Percentiles rank a stretch among this genome's conserved stretches.
Evolutionary conservation across 1,284 basidiomycete genomes (phyloP).

Genomic region (Irpex sp.): DNA sequence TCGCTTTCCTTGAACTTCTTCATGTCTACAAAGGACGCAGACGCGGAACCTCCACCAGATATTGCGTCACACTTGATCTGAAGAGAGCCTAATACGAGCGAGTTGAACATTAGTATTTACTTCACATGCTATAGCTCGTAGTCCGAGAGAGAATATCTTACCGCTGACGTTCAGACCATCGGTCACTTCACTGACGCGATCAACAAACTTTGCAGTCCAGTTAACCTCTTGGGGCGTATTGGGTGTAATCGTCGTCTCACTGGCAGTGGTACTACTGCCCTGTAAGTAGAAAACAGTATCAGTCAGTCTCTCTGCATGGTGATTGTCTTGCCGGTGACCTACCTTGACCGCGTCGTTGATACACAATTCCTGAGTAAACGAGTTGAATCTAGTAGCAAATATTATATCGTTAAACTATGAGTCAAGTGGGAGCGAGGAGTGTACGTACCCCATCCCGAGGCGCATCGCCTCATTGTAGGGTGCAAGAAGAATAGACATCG

Average conservation of each 20-base stretch:
- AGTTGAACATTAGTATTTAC: too few relatives aligned
- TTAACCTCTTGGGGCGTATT: neutral
- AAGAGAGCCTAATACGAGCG: too few relatives aligned
- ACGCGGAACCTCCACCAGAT: neutral
- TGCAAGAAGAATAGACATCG: neutral
- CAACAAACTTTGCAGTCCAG: neutral
- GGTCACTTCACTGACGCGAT: constrained; percentile 1
- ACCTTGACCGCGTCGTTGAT: too few relatives aligned
- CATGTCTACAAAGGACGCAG: neutral
- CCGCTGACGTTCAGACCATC: constrained; percentile 2
- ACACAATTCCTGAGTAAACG: too few relatives aligned
- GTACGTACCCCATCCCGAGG: constrained; percentile 1
- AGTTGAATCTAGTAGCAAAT: too few relatives aligned
- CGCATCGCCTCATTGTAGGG: constrained; percentile 2
- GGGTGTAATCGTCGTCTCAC: neutral
- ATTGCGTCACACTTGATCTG: too few relatives aligned
- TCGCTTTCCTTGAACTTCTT: constrained; percentile 6
- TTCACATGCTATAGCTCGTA: too few relatives aligned
- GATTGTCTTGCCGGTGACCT: too few relatives aligned
- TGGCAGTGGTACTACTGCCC: neutral
- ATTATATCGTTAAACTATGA: neutral
- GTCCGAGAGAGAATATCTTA: neutral
- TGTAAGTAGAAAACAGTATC: neutral
- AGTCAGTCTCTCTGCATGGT: too few relatives aligned
- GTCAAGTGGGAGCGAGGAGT: neutral